Evolutionary conservation across 805 yeast species (phyloP).

Genomic region (Pichia paraexigua): DNA sequence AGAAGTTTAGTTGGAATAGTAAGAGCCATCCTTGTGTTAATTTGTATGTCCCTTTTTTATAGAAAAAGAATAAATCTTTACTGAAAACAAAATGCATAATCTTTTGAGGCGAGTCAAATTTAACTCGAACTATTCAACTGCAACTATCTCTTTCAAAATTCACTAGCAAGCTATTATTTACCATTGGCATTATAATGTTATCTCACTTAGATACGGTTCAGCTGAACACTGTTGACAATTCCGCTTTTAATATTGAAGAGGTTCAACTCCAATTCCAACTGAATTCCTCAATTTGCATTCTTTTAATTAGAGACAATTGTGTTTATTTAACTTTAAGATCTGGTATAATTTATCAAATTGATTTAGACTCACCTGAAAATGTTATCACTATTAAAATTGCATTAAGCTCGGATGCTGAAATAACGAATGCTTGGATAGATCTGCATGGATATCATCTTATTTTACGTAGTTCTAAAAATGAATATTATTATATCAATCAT

Average conservation of each 20-base stretch:
- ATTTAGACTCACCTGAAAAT: constrained; percentile 55
- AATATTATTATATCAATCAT: constrained; percentile 41
- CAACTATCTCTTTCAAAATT: background rate
- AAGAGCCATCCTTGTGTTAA: constrained; percentile 40
- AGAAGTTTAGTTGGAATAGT: constrained; percentile 81
- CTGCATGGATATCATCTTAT: constrained; percentile 45
- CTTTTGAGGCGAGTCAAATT: background rate
- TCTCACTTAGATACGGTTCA: constrained; percentile 16
- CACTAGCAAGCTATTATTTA: background rate
- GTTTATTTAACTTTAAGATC: constrained; percentile 46
- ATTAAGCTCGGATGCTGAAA: constrained; percentile 18
- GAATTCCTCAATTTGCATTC: constrained; percentile 32
- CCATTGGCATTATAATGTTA: background rate
- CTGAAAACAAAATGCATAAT: background rate
- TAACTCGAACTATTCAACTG: background rate
- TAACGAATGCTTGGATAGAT: constrained; percentile 37
- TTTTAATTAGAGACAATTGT: constrained; percentile 48
- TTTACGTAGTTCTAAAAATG: constrained; percentile 38
- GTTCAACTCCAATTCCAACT: constrained; percentile 30
- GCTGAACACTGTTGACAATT: background rate
- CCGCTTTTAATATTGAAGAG: constrained; percentile 22
- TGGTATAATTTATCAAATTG: constrained; percentile 55
- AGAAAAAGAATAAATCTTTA: background rate
- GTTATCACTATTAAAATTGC: constrained; percentile 37
- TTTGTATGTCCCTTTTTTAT: no score